Conservation (phyloP, 441 rosid species). For the Brassica hybrid region DNA sequence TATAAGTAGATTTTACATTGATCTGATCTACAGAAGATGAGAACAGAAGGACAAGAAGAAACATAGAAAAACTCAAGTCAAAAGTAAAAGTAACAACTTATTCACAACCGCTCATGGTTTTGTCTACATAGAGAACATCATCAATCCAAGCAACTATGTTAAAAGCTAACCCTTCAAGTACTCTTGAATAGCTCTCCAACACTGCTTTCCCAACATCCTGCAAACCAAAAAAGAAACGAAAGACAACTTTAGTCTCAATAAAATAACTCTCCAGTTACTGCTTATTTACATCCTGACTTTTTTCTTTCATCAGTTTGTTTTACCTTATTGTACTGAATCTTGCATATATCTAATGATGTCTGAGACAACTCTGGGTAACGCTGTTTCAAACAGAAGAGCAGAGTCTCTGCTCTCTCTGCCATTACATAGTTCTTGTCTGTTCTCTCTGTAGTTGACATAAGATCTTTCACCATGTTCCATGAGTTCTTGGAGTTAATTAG, state of each 20-base stretch:
- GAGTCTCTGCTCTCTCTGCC: conserved; percentile 60
- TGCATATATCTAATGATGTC: conserved; percentile 58
- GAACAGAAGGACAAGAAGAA: conserved; percentile 8
- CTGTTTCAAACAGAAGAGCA: conserved; percentile 61
- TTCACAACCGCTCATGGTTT: conserved; percentile 48
- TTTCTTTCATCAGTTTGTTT: neutral
- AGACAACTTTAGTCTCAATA: neutral
- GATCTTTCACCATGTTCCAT: conserved; percentile 59
- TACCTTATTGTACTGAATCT: conserved; percentile 44
- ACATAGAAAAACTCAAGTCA: conserved; percentile 9
- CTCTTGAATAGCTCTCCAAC: conserved; percentile 94
- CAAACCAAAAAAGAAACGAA: conserved; percentile 17
- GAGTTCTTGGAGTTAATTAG: conserved; percentile 54
- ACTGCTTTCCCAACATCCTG: conserved; percentile 96
- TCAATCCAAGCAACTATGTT: conserved; percentile 94
- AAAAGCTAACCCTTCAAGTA: conserved; percentile 91
- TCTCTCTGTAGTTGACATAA: conserved; percentile 50
- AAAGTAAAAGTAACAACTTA: neutral
- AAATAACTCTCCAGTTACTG: neutral
- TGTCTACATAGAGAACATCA: conserved; percentile 82
- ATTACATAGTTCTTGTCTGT: conserved; percentile 54
- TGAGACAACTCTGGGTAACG: conserved; percentile 61
- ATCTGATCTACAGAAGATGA: neutral
- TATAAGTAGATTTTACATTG: too few species aligned
- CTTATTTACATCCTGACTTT: neutral